Evolutionary conservation across 768 basidiomycete genomes (phyloP), one percentile per base, ranked within the genome.

Genomic region (Xerocomus potaroensis): DNA sequence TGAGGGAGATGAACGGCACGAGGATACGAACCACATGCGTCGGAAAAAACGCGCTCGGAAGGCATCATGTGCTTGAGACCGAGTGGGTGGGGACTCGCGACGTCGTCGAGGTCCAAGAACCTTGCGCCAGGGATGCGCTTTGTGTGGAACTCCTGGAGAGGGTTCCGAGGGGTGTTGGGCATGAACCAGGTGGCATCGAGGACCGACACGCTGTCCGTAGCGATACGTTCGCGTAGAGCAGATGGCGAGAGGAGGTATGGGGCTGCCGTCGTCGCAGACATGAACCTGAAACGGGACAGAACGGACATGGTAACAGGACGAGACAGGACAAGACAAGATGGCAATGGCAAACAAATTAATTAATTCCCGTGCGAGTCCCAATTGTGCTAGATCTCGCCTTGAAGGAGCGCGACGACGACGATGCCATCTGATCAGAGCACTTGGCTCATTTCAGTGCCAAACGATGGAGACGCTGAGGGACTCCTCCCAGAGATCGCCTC

Each of bases 371-470:
- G 32, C 41, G 11, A 24, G 29, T 33, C 31, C 19, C 10, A 34
- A 34, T 18, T 34, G 16, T 12, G 33, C 33, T 34, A 16, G 33
- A 34, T 34, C 33, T 34, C n/a, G 33, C 16, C 22, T 14, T n/a
- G 37, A 22, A 37, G 21, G 14, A 24, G 19, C 7, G 19, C 31
- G n/a, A 1, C 22, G 21, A 51, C 48, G n/a, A 48, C 54, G 50
- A 96, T 96, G 93, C 93, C 93, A 48, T 94, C 91, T 63, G 93
- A 96, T 74, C 85, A 94, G 66, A 87, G 88, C 54, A 94, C 91
- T 57, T 97, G 94, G 94, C 71, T 97, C 54, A 75, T 96, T 50
- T 76, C 92, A 34, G 81, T 90, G 3, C 94, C 94, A 11, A 78
- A 83, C 53, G 84, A 91, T 65, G 90, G 89, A 16, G 91, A 96